A percentile compares a stretch with the other conserved stretches of the same genome.
phyloP scores from a whole-genome alignment of 306 rosid genomes.

The Clitoria ternatea region DNA sequence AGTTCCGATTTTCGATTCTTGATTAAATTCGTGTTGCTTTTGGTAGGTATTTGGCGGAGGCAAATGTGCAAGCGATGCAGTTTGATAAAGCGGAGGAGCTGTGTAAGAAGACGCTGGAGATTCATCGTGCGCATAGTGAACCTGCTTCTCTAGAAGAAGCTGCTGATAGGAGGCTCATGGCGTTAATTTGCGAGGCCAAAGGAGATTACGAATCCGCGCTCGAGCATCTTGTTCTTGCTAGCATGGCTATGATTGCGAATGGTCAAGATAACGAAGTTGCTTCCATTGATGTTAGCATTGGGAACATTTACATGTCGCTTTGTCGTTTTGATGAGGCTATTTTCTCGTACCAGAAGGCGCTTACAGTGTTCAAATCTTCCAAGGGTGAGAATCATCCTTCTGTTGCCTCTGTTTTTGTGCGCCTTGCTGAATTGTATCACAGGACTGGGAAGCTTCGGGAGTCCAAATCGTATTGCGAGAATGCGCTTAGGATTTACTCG shows the following conservation, averaged over 20 bases:
- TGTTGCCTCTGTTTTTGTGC: constrained; percentile 86
- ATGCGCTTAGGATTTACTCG: constrained; percentile 82
- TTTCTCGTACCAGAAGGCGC: constrained; percentile 98
- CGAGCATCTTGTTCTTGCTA: constrained; percentile 97
- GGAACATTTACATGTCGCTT: constrained; percentile 89
- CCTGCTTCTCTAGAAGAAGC: constrained; percentile 99
- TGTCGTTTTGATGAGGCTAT: constrained; percentile 96
- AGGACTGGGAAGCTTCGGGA: constrained; percentile 95
- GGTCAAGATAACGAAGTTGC: constrained; percentile 94
- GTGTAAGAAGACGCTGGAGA: constrained; percentile 86
- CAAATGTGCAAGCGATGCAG: constrained; percentile 98
- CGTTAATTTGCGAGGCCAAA: constrained; percentile 84
- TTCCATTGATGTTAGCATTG: constrained; percentile 91
- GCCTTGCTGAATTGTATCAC: constrained; percentile 94
- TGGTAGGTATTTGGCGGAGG: constrained; percentile 91
- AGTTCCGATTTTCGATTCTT: too few relatives aligned
- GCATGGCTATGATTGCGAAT: constrained; percentile 98
- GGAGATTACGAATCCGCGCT: constrained; percentile 85
- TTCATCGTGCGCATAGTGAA: constrained; percentile 85
- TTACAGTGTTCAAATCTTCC: constrained; percentile 84
- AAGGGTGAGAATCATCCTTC: constrained; percentile 93
- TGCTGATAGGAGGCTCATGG: constrained; percentile 91
- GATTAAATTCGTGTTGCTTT: constrained; percentile 10
- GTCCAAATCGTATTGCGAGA: constrained; percentile 93
- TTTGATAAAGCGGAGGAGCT: constrained; percentile 92